Base-by-base conservation (phyloP, 352 stramenopile species). In the Phytophthora meadii region DNA sequence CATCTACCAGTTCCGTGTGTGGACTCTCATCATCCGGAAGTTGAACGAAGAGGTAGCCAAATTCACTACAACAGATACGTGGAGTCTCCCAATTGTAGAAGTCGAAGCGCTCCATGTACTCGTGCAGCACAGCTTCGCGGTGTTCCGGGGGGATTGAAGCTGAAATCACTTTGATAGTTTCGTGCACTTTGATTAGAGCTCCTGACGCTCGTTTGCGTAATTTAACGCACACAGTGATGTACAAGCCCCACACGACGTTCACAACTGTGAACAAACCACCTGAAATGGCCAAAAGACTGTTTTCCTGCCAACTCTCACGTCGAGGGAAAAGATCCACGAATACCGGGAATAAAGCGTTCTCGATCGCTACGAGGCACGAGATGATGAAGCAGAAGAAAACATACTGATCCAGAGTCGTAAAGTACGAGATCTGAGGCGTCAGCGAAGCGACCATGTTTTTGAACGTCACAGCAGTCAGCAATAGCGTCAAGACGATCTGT, bases 341-440 rank as follows among this genome's bases (percentile, higher is more conserved):
- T 4, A 79, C 5, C 0, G 75, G 72, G 54, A 79, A 88, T 1
- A 88, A 53, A 2, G 81, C 74, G 41, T 88, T 90, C 61, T 87
- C 81, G 25, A 90, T 44, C 24, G 77, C 80, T 12, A 90, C 77
- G 10, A 80, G 25, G 15, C 68, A 85, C 5, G 79, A 62, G 28
- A 88, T 70, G 4, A 88, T 59, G 56, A 90, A 90, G 70, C 78
- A 88, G 61, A 88, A 86, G 41, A 83, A 85, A 2, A 90, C 76
- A 39, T 88, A 90, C 52, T 74, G 67, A 54, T 90, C 81, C 19
- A 90, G 52, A 8, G 70, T 72, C 28, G 83, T 90, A 32, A 88
- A 82, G 47, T 92, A 92, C 50, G 81, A 84, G 2, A 92, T 76
- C 37, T 88, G 75, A 10, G 82, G 82, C 14, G 88, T 80, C 0